Evolutionary conservation across 257 asterid genomes (phyloP).

Genomic region (Forsythia viridissima): DNA sequence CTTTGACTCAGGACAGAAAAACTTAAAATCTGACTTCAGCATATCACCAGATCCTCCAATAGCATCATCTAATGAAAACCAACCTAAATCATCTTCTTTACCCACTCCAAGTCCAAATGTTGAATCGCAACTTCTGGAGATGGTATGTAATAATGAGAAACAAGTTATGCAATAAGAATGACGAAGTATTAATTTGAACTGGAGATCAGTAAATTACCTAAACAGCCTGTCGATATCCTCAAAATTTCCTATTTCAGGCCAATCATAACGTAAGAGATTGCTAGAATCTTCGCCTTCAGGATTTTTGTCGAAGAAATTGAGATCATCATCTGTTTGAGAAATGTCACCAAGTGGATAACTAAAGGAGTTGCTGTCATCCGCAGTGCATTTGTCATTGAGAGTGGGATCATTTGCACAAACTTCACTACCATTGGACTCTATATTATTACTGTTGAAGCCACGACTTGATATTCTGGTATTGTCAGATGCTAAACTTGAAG

Average conservation of each 20-base stretch:
- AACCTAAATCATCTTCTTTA: conserved; percentile 60
- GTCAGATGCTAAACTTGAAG: conserved; percentile 52
- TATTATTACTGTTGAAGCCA: conserved; percentile 35
- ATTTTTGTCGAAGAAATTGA: conserved; percentile 46
- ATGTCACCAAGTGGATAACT: conserved; percentile 52
- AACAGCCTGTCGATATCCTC: conserved; percentile 88
- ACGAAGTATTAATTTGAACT: not conserved
- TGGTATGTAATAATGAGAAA: conserved; percentile 19
- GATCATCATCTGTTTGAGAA: conserved; percentile 47
- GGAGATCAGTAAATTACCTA: conserved; percentile 48
- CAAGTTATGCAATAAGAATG: conserved; percentile 14
- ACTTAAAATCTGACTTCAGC: conserved; percentile 47
- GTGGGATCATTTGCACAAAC: conserved; percentile 39
- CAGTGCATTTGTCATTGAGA: conserved; percentile 38
- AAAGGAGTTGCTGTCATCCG: conserved; percentile 45
- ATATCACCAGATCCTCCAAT: conserved; percentile 49
- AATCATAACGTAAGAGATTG: conserved; percentile 59
- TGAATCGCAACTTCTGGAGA: conserved; percentile 76
- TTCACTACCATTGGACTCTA: conserved; percentile 37
- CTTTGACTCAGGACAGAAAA: conserved; percentile 50
- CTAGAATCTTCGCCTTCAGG: conserved; percentile 56
- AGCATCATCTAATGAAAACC: conserved; percentile 69
- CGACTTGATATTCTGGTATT: conserved; percentile 35
- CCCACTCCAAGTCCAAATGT: conserved; percentile 72
- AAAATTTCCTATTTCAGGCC: conserved; percentile 86